Percentiles rank a stretch among this genome's conserved stretches.
phyloP scores from a whole-genome alignment of 176 grass and related monocot genomes.

The Oryza meridionalis region DNA sequence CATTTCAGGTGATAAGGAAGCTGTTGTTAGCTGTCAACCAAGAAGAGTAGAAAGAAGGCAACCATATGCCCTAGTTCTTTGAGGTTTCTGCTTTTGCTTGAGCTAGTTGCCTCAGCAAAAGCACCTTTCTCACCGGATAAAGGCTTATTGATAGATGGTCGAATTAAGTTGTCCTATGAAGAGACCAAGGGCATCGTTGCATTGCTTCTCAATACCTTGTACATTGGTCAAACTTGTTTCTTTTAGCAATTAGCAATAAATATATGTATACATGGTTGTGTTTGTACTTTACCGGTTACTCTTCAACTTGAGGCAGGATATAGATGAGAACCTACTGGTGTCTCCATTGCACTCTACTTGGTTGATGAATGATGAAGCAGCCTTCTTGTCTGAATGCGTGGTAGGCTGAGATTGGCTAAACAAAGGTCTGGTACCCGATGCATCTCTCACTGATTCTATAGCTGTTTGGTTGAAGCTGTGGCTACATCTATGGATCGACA shows the following conservation, averaged over 20 bases:
- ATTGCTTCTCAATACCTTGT: constrained; percentile 42
- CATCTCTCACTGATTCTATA: neutral
- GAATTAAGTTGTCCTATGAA: constrained; percentile 41
- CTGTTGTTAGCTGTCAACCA: constrained; percentile 38
- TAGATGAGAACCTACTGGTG: neutral
- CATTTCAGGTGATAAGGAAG: constrained; percentile 36
- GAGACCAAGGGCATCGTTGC: constrained; percentile 12
- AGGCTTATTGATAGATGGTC: constrained; percentile 36
- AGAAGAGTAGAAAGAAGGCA: constrained; percentile 39
- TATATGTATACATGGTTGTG: constrained; percentile 25
- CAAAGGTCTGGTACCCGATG: neutral
- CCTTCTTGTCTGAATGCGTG: neutral
- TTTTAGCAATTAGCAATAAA: constrained; percentile 47
- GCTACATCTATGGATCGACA: neutral
- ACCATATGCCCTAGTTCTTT: neutral
- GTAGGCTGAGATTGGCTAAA: neutral
- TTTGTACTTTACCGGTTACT: neutral
- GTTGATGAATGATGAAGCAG: constrained; percentile 1
- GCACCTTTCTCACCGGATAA: constrained; percentile 12
- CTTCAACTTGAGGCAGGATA: constrained; percentile 4
- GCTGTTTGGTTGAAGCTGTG: neutral
- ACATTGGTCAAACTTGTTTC: constrained; percentile 40
- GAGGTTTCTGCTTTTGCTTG: constrained; percentile 19
- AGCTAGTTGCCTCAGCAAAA: constrained; percentile 20
- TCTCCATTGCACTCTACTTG: neutral